phyloP scores from a whole-genome alignment of 2,329 filamentous ascomycete genomes.

The Lasiodiplodia sp. region DNA sequence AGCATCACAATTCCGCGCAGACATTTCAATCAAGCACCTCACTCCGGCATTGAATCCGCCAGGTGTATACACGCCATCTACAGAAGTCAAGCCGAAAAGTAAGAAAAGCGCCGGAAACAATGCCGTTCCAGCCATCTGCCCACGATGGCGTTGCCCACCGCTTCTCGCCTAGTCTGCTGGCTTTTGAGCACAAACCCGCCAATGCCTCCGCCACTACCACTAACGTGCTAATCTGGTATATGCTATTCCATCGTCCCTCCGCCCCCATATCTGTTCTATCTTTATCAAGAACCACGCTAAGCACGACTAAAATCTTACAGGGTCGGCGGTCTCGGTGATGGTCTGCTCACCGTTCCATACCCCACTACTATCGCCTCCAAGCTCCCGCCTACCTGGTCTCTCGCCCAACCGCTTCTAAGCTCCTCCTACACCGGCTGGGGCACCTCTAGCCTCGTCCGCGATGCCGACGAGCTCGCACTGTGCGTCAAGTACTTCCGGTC shows the following conservation, averaged over 20 bases:
- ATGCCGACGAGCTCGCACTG: constrained; percentile 61
- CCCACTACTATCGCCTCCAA: constrained; percentile 57
- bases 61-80: neutral
- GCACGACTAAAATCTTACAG: constrained; percentile 60
- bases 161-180: constrained; percentile 50
- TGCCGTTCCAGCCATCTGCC: constrained; percentile 32
- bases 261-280: constrained; percentile 35
- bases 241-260: constrained; percentile 3
- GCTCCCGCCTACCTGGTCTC: constrained; percentile 59
- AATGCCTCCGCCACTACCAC: constrained; percentile 35
- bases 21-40: neutral
- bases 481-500: constrained; percentile 60
- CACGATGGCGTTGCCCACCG: constrained; percentile 51
- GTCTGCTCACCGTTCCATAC: constrained; percentile 70
- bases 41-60: neutral
- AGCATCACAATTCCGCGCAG: neutral
- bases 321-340: constrained; percentile 74
- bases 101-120: constrained; percentile 13
- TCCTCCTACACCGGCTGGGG: constrained; percentile 65
- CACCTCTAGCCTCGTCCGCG: constrained; percentile 58
- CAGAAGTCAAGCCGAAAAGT: neutral
- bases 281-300: constrained; percentile 46
- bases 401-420: constrained; percentile 60
- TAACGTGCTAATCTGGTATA: constrained; percentile 37
- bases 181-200: constrained; percentile 52